Base-by-base conservation (phyloP, 371 early-diverging fungal genomes). In the Mortierella sp. region DNA sequence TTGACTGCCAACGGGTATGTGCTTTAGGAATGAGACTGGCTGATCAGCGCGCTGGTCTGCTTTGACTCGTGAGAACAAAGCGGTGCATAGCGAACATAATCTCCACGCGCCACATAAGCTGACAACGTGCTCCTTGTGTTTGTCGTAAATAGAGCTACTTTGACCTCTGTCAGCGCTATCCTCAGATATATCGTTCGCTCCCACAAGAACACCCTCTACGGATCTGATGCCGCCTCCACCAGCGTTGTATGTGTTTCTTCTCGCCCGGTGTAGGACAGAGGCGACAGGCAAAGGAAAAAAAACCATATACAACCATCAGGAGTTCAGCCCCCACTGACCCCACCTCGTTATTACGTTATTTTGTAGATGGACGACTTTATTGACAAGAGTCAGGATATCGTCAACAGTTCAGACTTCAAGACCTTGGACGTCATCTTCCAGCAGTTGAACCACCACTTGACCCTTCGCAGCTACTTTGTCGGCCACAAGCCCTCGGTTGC, bases 401-500 rank as follows among this genome's bases (percentile, higher is more conserved):
- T 97, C 63, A 84, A 88, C 58, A 83, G 91, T n/a, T 75, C 89
- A 58, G 95, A 95, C 79, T 96, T 95, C 89, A 95, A 95, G 91
- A 89, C 90, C 21, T 88, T 97, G 60, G 93, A 94, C 72, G 90
- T 82, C 35, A 92, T 92, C 38, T 91, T 94, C 75, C 92, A 90
- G 75, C 90, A 93, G 78, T 88, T 97, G 49, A 93, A 97, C 91
- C 93, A 93, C 81, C 94, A 95, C 82, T 88, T 97, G 83, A 91
- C 91, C 21, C 90, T 98, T 84, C 93, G 98, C 65, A 94, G 96
- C 54, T 97, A 92, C 87, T 81, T 97, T 77, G 94, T 93, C 72
- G 98, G 98, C 2, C 96, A 98, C 89, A 85, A 91, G 60, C 80
- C 91, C 72, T 91, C 97, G 2, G 89, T 94, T 7, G 98, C 97